Evolutionary conservation across 352 stramenopile species (phyloP).

Genomic region (Phytophthora aleatoria): DNA sequence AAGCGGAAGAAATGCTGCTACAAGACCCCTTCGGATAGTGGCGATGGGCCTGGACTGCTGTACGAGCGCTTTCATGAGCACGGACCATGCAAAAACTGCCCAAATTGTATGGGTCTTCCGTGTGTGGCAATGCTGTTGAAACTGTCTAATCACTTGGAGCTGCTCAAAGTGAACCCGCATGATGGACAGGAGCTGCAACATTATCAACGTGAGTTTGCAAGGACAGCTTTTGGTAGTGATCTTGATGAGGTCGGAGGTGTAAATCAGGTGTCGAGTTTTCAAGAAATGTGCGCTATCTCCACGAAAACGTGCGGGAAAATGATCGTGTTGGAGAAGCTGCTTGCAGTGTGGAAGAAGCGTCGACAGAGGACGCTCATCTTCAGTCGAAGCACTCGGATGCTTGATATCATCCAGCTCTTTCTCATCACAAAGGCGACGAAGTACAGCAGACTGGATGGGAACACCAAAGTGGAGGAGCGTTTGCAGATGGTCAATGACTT

Average conservation of each 20-base stretch:
- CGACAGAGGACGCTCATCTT: conserved; percentile 76
- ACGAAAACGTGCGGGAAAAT: conserved; percentile 84
- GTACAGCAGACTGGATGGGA: conserved; percentile 71
- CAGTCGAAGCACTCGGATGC: conserved; percentile 80
- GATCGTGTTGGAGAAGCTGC: conserved; percentile 74
- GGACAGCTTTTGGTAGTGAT: conserved; percentile 60
- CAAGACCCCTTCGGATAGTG: conserved; percentile 40
- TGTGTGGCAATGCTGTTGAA: conserved; percentile 81
- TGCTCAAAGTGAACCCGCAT: conserved; percentile 74
- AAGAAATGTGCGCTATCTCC: conserved; percentile 60
- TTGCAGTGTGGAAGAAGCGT: conserved; percentile 66
- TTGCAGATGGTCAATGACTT: conserved; percentile 78
- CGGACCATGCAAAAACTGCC: conserved; percentile 60
- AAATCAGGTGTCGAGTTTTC: conserved; percentile 59
- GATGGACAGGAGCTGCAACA: conserved; percentile 58
- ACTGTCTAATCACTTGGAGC: conserved; percentile 80
- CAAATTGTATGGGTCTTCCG: conserved; percentile 74
- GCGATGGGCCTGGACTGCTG: conserved; percentile 40
- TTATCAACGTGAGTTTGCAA: conserved; percentile 61
- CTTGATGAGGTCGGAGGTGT: conserved; percentile 60
- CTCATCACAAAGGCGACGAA: conserved; percentile 65
- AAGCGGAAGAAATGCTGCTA: conserved; percentile 76
- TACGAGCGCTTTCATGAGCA: conserved; percentile 70
- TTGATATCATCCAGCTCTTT: conserved; percentile 83
- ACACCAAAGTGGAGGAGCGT: conserved; percentile 77